A percentile compares a stretch with the other conserved stretches of the same genome.
Evolutionary conservation across 768 basidiomycete genomes (phyloP).

Genomic region (Suillus sp.): DNA sequence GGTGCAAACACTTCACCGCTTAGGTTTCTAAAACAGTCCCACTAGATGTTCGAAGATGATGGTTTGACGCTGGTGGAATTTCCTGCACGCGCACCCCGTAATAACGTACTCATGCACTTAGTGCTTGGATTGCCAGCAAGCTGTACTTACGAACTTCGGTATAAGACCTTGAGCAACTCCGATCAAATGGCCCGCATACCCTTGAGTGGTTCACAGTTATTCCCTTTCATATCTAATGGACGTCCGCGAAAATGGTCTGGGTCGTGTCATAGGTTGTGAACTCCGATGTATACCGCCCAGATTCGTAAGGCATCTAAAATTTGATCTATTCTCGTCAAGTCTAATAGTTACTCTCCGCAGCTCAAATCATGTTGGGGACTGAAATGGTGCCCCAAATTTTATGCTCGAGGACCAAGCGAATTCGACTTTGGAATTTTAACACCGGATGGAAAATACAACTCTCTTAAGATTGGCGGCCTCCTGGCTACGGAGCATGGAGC

Average conservation of each 20-base stretch:
- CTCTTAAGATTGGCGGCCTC: background rate
- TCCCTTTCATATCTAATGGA: conserved; percentile 13
- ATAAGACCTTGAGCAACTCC: conserved; percentile 24
- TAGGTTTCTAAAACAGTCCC: conserved; percentile 11
- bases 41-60: conserved; percentile 16
- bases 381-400: conserved; percentile 28
- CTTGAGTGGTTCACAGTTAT: conserved; percentile 18
- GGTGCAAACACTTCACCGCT: conserved; percentile 16
- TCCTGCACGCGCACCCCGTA: conserved; percentile 20
- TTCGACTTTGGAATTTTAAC: conserved; percentile 3
- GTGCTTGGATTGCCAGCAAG: conserved; percentile 16
- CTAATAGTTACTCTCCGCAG: conserved; percentile 18
- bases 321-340: background rate
- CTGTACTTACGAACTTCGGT: conserved; percentile 30
- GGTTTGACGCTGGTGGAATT: conserved; percentile 22
- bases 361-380: conserved; percentile 35
- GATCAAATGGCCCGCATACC: conserved; percentile 18
- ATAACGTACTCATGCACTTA: conserved; percentile 21
- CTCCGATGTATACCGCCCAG: conserved; percentile 33
- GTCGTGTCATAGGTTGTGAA: conserved; percentile 33
- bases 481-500: background rate
- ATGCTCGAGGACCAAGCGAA: conserved; percentile 28
- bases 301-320: conserved; percentile 23
- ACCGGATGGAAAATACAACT: conserved; percentile 3
- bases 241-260: conserved; percentile 18